Evolutionary conservation across 1,139 yeast species (phyloP).

Genomic region (Candida buenavistaensis): DNA sequence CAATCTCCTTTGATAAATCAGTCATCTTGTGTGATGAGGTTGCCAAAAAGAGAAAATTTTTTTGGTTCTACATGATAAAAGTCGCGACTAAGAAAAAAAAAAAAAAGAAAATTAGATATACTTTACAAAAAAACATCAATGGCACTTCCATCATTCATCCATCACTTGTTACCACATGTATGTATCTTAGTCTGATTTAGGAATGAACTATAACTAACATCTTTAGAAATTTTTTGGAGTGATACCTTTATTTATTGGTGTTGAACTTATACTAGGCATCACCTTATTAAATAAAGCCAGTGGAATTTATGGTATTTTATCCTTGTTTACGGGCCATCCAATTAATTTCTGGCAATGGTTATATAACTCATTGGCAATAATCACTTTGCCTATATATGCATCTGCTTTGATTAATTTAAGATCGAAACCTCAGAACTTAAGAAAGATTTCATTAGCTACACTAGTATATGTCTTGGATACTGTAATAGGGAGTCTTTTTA

Average conservation of each 20-base stretch:
- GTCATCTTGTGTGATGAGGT: too few species aligned
- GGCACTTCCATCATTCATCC: constrained; percentile 17
- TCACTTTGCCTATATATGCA: constrained; percentile 65
- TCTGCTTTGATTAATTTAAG: constrained; percentile 53
- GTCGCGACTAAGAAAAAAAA: too few species aligned
- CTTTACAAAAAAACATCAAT: too few species aligned
- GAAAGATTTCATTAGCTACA: constrained; percentile 60
- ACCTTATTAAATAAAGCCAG: constrained; percentile 87
- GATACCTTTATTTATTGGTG: constrained; percentile 83
- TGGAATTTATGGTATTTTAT: constrained; percentile 83
- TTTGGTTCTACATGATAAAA: too few species aligned
- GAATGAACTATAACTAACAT: constrained; percentile 15
- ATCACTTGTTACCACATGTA: constrained; percentile 28
- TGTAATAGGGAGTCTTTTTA: constrained; percentile 62
- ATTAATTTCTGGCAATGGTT: constrained; percentile 82
- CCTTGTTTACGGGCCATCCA: constrained; percentile 88
- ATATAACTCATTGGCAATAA: constrained; percentile 65
- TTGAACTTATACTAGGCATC: constrained; percentile 76
- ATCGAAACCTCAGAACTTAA: constrained; percentile 28
- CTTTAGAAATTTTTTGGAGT: constrained; percentile 54
- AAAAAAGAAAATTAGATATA: too few species aligned
- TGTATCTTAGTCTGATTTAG: constrained; percentile 12
- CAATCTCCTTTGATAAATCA: too few species aligned
- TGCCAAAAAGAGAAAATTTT: too few species aligned
- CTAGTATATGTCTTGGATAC: constrained; percentile 69